Percentiles rank a stretch among this genome's conserved stretches.
Evolutionary conservation across 2,329 filamentous ascomycete genomes (phyloP).

Genomic region (Arthrocladium fulminans): DNA sequence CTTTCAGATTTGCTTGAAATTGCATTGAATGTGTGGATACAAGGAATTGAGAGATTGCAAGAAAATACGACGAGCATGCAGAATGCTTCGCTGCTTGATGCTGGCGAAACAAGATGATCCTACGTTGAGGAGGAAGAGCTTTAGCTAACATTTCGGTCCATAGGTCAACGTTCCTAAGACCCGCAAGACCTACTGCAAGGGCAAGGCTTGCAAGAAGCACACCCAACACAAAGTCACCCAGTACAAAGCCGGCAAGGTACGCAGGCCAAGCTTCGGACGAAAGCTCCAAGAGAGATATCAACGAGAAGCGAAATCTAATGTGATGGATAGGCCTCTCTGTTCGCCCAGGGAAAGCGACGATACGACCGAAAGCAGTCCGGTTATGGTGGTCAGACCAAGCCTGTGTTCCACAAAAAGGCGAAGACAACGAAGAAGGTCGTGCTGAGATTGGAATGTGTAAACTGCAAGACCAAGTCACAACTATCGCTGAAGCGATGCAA

Average conservation of each 20-base stretch:
- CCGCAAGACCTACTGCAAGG: constrained; percentile 95
- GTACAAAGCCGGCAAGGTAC: constrained; percentile 92
- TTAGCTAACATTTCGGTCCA: constrained; percentile 12
- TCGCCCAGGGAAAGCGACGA: constrained; percentile 98
- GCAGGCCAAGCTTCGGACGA: constrained; percentile 14
- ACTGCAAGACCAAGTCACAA: constrained; percentile 89
- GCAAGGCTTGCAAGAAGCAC: constrained; percentile 89
- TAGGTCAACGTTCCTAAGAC: constrained; percentile 99
- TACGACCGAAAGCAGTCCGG: constrained; percentile 98
- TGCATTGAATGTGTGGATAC: too few relatives aligned
- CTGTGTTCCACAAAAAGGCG: constrained; percentile 99
- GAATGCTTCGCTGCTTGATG: too few relatives aligned
- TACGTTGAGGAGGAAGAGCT: neutral
- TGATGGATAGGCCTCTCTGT: constrained; percentile 64
- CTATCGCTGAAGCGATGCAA: constrained; percentile 99
- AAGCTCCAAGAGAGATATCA: neutral
- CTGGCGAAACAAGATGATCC: neutral
- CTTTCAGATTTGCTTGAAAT: too few relatives aligned
- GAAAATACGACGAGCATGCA: too few relatives aligned
- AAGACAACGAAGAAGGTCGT: constrained; percentile 99
- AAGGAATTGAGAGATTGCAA: too few relatives aligned
- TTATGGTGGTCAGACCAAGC: constrained; percentile 99
- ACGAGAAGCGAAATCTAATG: neutral
- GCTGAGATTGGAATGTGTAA: constrained; percentile 91
- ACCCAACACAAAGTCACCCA: constrained; percentile 89